Percentiles rank a stretch among this genome's conserved stretches.
These are phyloP conservation scores for Brassica cretica DNA, from an alignment of 345 rosid species.

Conservation along the genomic window DNA sequence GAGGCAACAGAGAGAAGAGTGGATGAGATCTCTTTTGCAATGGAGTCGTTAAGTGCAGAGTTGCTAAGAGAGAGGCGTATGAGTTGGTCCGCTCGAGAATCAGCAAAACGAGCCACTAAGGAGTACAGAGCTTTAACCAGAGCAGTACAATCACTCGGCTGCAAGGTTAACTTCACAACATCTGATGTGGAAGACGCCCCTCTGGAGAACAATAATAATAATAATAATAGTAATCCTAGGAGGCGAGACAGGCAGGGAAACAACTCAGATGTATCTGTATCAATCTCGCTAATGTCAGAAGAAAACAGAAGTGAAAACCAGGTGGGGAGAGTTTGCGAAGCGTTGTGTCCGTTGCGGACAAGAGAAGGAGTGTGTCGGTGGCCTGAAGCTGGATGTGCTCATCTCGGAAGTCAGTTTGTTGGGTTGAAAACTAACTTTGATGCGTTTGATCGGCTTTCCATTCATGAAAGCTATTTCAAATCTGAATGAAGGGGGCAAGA, in stretches of 20 bases:
- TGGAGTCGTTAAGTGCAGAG: slow-evolving; percentile 69
- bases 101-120: slow-evolving; percentile 70
- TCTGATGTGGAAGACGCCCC: slow-evolving; percentile 57
- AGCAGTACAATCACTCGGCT: slow-evolving; percentile 83
- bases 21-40: slow-evolving; percentile 50
- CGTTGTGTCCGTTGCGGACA: slow-evolving; percentile 73
- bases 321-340: slow-evolving; percentile 53
- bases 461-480: slow-evolving; percentile 70
- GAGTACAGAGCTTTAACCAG: slow-evolving; percentile 73
- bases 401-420: slow-evolving; percentile 73
- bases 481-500: slow-evolving; percentile 42
- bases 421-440: slow-evolving; percentile 88
- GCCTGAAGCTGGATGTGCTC: slow-evolving; percentile 95
- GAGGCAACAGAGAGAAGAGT: slow-evolving; percentile 77
- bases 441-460: slow-evolving; percentile 80
- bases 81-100: slow-evolving; percentile 60
- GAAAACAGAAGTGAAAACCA: slow-evolving; percentile 35
- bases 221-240: slow-evolving; percentile 11
- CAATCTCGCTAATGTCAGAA: slow-evolving; percentile 62
- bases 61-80: slow-evolving; percentile 67
- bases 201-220: slow-evolving; percentile 34
- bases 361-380: slow-evolving; percentile 81
- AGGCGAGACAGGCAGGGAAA: slow-evolving; percentile 41
- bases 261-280: slow-evolving; percentile 72
- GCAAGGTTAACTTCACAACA: slow-evolving; percentile 70